Conservation (phyloP, 2,329 filamentous ascomycete genomes). For the Fusarium pseudoanthophilum region DNA sequence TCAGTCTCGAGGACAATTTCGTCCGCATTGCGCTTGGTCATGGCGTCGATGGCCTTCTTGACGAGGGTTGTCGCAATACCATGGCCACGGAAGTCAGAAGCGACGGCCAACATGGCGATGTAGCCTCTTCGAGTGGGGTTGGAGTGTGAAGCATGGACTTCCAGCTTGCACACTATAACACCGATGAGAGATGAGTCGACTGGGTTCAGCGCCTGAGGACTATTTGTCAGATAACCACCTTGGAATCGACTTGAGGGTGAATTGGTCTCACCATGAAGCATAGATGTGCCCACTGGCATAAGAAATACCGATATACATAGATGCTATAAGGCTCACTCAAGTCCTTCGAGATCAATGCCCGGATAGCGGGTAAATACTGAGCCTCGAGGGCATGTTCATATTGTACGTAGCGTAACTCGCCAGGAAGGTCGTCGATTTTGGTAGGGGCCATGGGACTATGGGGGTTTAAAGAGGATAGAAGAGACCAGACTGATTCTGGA, state of each 20-base stretch:
- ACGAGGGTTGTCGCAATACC: slow-evolving; percentile 92
- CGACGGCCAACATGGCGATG: slow-evolving; percentile 98
- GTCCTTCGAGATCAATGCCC: slow-evolving; percentile 93
- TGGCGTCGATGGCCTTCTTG: slow-evolving; percentile 89
- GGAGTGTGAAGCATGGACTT: slow-evolving; percentile 86
- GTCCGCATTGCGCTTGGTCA: slow-evolving; percentile 85
- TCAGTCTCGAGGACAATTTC: slow-evolving; percentile 97
- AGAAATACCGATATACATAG: slow-evolving; percentile 97
- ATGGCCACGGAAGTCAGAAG: slow-evolving; percentile 79
- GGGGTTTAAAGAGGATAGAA: not conserved
- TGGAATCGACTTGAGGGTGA: not conserved
- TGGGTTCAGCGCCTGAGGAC: slow-evolving; percentile 66
- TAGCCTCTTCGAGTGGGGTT: slow-evolving; percentile 82
- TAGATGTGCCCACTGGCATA: slow-evolving; percentile 97
- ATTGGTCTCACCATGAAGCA: slow-evolving; percentile 82
- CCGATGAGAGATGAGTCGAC: slow-evolving; percentile 76
- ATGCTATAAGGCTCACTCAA: slow-evolving; percentile 99
- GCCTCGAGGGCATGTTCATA: slow-evolving; percentile 71
- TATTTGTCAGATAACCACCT: slow-evolving; percentile 19
- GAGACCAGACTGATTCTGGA: not conserved
- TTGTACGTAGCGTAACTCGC: slow-evolving; percentile 67
- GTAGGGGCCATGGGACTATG: slow-evolving; percentile 49
- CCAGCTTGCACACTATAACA: slow-evolving; percentile 94
- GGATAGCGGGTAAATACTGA: slow-evolving; percentile 83
- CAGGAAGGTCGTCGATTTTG: slow-evolving; percentile 51